These are phyloP conservation scores for Rubia peregrina DNA, from an alignment of 305 asterid genomes.

Conservation along the genomic window DNA sequence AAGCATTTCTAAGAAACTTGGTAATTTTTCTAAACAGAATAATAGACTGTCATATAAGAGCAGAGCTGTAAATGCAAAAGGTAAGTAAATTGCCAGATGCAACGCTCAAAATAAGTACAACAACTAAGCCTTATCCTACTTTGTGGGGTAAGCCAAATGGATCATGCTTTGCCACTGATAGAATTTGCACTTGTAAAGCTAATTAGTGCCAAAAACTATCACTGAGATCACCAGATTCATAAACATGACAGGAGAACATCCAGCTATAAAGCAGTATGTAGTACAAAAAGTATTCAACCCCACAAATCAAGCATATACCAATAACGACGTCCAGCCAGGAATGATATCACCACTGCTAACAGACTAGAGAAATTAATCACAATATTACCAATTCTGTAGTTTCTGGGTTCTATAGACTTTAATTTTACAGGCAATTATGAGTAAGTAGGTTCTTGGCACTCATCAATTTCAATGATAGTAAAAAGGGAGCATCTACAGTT, in stretches of 20 bases:
- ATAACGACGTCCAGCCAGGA: background rate
- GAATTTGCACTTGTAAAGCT: background rate
- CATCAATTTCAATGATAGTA: background rate
- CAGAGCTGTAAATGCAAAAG: background rate
- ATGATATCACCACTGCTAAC: background rate
- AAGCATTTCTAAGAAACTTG: background rate
- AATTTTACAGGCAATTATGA: background rate
- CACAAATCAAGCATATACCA: background rate
- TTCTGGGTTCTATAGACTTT: background rate
- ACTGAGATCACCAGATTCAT: background rate
- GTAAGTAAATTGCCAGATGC: background rate
- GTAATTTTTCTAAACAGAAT: background rate
- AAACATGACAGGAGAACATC: background rate
- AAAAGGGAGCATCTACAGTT: background rate
- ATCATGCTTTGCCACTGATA: background rate
- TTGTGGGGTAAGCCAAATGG: too few relatives aligned
- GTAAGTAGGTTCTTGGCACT: conserved; percentile 7
- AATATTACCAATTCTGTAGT: background rate
- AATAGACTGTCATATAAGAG: background rate
- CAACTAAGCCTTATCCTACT: too few relatives aligned
- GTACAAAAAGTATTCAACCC: background rate
- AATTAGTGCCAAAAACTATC: background rate
- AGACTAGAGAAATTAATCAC: background rate
- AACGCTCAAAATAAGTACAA: too few relatives aligned
- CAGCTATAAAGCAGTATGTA: background rate